Percentiles rank a stretch among this genome's conserved stretches.
Conservation (phyloP, 2,329 filamentous ascomycete species). For the Phaeosphaeria sp. region DNA sequence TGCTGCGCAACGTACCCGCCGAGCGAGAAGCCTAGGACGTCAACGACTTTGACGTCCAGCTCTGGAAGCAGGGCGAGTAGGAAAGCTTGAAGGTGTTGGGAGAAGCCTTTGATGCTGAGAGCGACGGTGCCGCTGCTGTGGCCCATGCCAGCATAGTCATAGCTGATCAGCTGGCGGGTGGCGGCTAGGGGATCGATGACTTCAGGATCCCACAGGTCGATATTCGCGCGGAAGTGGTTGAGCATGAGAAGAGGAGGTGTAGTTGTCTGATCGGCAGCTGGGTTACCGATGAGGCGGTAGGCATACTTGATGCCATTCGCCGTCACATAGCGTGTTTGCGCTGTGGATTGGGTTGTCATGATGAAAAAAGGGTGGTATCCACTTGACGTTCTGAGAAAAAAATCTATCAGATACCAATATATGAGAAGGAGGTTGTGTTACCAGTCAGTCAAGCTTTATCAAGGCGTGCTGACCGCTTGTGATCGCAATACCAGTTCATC, state of each 20-base stretch:
- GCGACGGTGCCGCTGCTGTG: conserved; percentile 47
- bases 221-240: conserved; percentile 31
- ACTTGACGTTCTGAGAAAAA: too few species aligned
- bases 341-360: neutral
- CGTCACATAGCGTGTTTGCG: conserved; percentile 5
- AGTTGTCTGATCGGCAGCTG: neutral
- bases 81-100: conserved; percentile 44
- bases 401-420: too few species aligned
- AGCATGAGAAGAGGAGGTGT: conserved; percentile 23
- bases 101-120: conserved; percentile 48
- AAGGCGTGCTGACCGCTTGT: neutral
- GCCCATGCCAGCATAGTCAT: conserved; percentile 60
- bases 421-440: neutral
- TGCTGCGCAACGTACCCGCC: conserved; percentile 57
- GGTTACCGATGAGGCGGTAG: conserved; percentile 24
- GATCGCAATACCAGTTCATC: too few species aligned
- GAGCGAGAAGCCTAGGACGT: conserved; percentile 61
- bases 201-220: conserved; percentile 31
- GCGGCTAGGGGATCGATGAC: conserved; percentile 55
- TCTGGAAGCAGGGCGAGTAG: conserved; percentile 32
- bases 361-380: neutral
- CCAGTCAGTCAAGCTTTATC: neutral
- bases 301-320: conserved; percentile 21
- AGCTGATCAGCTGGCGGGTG: conserved; percentile 53
- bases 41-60: conserved; percentile 46